A percentile compares a stretch with the other conserved stretches of the same genome.
These are phyloP conservation scores for Aspergillus biplanus DNA, from an alignment of 495 filamentous ascomycete species.

Conservation along the genomic window DNA sequence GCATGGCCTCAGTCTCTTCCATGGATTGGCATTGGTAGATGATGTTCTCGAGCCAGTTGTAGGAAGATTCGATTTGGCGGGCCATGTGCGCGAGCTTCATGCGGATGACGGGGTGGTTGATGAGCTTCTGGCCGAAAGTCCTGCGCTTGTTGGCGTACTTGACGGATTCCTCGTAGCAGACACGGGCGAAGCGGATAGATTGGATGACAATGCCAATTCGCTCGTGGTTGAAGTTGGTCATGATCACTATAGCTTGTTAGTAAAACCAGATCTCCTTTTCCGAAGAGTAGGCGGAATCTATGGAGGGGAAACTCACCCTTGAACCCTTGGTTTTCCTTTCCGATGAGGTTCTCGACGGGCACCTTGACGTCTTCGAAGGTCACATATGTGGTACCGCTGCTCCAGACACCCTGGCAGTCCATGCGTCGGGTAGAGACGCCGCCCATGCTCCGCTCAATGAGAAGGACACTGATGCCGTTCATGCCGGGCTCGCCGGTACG, in stretches of 20 bases:
- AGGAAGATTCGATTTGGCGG: slow-evolving; percentile 92
- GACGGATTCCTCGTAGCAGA: slow-evolving; percentile 94
- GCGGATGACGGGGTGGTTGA: slow-evolving; percentile 96
- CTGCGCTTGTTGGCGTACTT: slow-evolving; percentile 96
- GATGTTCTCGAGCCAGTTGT: slow-evolving; percentile 96
- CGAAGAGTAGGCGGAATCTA: no score
- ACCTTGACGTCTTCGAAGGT: slow-evolving; percentile 99
- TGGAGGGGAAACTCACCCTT: slow-evolving; percentile 54
- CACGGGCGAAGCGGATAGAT: slow-evolving; percentile 90
- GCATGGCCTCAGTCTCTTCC: slow-evolving; percentile 93
- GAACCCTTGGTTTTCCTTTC: slow-evolving; percentile 99
- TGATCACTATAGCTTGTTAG: slow-evolving; percentile 63
- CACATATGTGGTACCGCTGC: slow-evolving; percentile 91
- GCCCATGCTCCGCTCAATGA: slow-evolving; percentile 78
- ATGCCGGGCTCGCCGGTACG: slow-evolving; percentile 85
- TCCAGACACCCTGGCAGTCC: slow-evolving; percentile 99
- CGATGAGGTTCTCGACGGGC: slow-evolving; percentile 94
- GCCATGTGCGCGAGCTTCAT: slow-evolving; percentile 98
- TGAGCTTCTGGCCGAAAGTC: slow-evolving; percentile 94
- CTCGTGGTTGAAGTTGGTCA: slow-evolving; percentile 99
- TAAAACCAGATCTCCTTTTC: neutral
- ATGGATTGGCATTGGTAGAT: slow-evolving; percentile 92
- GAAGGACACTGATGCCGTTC: slow-evolving; percentile 86
- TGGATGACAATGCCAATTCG: slow-evolving; percentile 98
- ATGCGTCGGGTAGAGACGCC: slow-evolving; percentile 92